These are phyloP conservation scores for Didymella exigua DNA, from an alignment of 2,329 filamentous ascomycete species.

Conservation along the genomic window DNA sequence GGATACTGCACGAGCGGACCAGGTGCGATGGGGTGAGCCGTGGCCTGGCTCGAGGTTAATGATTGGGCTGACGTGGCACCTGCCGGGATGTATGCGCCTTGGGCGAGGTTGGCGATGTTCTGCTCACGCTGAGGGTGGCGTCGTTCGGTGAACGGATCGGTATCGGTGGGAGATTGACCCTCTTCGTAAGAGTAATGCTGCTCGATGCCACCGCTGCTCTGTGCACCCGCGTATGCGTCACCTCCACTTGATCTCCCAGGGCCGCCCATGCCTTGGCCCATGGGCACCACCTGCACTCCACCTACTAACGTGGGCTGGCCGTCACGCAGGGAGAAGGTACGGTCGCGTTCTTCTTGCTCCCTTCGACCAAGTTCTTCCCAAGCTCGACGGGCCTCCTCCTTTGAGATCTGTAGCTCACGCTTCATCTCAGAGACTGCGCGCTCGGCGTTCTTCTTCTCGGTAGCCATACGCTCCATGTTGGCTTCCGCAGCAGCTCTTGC, in stretches of 20 bases:
- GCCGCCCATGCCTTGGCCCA: constrained; percentile 69
- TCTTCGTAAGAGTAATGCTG: constrained; percentile 59
- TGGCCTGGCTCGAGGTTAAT: constrained; percentile 20
- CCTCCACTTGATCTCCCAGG: constrained; percentile 44
- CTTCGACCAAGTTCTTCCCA: constrained; percentile 96
- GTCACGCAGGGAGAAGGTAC: constrained; percentile 81
- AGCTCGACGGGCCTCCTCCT: constrained; percentile 90
- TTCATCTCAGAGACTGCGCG: constrained; percentile 87
- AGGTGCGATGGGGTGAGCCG: constrained; percentile 31
- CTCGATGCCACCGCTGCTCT: constrained; percentile 44
- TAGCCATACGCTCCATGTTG: constrained; percentile 69
- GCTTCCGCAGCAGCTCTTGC: constrained; percentile 70
- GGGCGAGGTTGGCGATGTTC: constrained; percentile 38
- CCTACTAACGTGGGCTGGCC: constrained; percentile 89
- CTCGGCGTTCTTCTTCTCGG: constrained; percentile 71
- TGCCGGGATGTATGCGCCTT: constrained; percentile 45
- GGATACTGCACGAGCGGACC: constrained; percentile 30
- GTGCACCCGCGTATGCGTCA: constrained; percentile 37
- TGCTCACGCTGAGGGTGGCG: constrained; percentile 39
- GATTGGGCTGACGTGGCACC: constrained; percentile 35
- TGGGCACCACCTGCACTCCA: constrained; percentile 93
- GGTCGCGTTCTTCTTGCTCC: constrained; percentile 90
- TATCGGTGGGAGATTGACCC: constrained; percentile 60
- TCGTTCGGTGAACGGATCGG: constrained; percentile 66
- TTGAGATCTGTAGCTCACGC: constrained; percentile 90